Evolutionary conservation across 495 filamentous ascomycete genomes (phyloP).

Genomic region (Apiosordaria backusii): DNA sequence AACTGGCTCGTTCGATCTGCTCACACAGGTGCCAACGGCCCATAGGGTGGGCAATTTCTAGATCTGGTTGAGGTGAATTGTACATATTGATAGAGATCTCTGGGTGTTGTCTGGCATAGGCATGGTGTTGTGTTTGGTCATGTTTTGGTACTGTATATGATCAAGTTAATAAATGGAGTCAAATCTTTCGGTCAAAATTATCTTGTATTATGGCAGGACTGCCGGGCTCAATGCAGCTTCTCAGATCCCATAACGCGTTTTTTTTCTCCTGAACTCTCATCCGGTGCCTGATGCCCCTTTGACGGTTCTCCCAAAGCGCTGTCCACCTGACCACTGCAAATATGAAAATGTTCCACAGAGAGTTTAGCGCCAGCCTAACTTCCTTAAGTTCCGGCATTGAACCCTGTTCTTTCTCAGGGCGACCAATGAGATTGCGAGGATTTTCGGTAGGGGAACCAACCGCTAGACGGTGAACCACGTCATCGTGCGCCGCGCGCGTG

Average conservation of each 20-base stretch:
- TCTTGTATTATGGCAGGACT: too few relatives aligned
- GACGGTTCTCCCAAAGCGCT: not conserved
- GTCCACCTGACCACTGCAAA: not conserved
- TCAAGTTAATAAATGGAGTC: not conserved
- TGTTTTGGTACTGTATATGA: not conserved
- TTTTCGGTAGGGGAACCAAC: not conserved
- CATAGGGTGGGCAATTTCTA: slow-evolving; percentile 25
- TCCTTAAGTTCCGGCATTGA: not conserved
- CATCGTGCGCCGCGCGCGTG: not conserved
- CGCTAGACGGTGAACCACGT: not conserved
- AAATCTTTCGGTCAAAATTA: too few relatives aligned
- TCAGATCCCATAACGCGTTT: too few relatives aligned
- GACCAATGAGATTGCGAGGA: not conserved
- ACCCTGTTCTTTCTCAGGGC: not conserved
- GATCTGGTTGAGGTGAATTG: not conserved
- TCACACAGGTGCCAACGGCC: slow-evolving; percentile 48
- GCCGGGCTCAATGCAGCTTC: too few relatives aligned
- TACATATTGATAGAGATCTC: not conserved
- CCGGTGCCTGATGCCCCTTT: too few relatives aligned
- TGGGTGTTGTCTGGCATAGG: not conserved
- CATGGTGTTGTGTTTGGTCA: not conserved
- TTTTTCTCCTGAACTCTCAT: not conserved
- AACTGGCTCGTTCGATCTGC: slow-evolving; percentile 87
- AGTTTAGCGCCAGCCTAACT: not conserved
- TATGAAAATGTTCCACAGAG: not conserved